Evolutionary conservation across 2,329 filamentous ascomycete species (phyloP).

Genomic region (Westerdykella ornata): DNA sequence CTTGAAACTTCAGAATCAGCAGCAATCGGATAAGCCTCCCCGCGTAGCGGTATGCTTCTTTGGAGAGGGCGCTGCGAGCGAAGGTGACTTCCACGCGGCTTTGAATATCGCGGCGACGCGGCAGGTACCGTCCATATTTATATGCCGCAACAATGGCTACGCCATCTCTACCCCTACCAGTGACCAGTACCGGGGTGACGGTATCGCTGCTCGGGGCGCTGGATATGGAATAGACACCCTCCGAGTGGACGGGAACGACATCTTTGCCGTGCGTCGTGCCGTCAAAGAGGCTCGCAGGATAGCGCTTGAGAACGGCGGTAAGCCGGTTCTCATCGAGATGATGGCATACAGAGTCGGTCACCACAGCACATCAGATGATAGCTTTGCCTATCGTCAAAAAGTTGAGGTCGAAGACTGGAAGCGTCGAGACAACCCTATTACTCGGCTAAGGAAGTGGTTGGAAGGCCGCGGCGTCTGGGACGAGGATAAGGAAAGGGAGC

Average conservation of each 20-base stretch:
- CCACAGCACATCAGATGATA: conserved; percentile 94
- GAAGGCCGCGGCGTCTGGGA: conserved; percentile 79
- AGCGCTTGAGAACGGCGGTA: conserved; percentile 72
- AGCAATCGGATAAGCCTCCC: conserved; percentile 56
- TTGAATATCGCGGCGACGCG: conserved; percentile 86
- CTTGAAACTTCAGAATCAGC: conserved; percentile 69
- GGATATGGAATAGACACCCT: conserved; percentile 95
- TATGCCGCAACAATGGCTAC: conserved; percentile 90
- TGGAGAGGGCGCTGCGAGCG: conserved; percentile 81
- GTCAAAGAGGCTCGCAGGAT: conserved; percentile 70
- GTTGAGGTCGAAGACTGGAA: conserved; percentile 97
- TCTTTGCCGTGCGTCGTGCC: conserved; percentile 78
- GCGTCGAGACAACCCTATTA: conserved; percentile 79
- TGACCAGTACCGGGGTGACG: conserved; percentile 86
- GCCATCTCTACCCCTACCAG: conserved; percentile 84
- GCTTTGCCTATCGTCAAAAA: conserved; percentile 87
- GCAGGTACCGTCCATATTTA: conserved; percentile 80
- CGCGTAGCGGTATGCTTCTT: conserved; percentile 79
- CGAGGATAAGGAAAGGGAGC: conserved; percentile 70
- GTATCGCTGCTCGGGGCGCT: conserved; percentile 77
- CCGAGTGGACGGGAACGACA: conserved; percentile 88
- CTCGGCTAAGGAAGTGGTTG: conserved; percentile 81
- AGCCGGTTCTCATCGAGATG: conserved; percentile 81
- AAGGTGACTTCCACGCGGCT: conserved; percentile 87
- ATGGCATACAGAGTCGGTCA: conserved; percentile 98